These are phyloP conservation scores for Filobasidium uniguttulatum DNA, from an alignment of 1,284 basidiomycete species.

Conservation along the genomic window DNA sequence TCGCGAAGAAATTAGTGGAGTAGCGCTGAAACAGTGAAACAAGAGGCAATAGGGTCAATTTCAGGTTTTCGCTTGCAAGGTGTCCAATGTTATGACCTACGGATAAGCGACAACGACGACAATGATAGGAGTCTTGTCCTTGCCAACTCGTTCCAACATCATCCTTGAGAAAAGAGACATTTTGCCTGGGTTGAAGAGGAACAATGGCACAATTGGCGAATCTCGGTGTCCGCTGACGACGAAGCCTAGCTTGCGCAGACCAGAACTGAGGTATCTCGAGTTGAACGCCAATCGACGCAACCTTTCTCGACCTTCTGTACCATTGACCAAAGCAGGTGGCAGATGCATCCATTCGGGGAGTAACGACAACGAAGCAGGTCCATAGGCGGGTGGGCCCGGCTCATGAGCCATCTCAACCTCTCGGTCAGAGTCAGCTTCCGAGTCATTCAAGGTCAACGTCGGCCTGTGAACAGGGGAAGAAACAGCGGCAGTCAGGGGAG, in stretches of 20 bases:
- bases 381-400: conserved; percentile 37
- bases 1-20: conserved; percentile 74
- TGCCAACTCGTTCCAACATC: conserved; percentile 64
- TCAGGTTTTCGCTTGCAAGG: not conserved
- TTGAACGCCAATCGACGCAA: conserved; percentile 88
- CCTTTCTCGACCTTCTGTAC: conserved; percentile 66
- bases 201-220: conserved; percentile 83
- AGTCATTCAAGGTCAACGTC: conserved; percentile 18
- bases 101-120: conserved; percentile 72
- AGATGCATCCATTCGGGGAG: conserved; percentile 61
- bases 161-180: conserved; percentile 76
- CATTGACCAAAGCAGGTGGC: conserved; percentile 55
- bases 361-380: conserved; percentile 49
- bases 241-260: conserved; percentile 83
- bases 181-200: conserved; percentile 89
- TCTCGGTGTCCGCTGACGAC: conserved; percentile 88
- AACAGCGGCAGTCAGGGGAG: conserved; percentile 36
- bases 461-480: conserved; percentile 19
- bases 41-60: not conserved
- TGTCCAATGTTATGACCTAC: too few species aligned
- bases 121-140: conserved; percentile 52
- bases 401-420: conserved; percentile 14
- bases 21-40: conserved; percentile 49
- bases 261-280: conserved; percentile 76
- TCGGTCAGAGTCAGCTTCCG: conserved; percentile 18